Evolutionary conservation across 805 yeast genomes (phyloP).

Genomic region (Starmerella stellata): DNA sequence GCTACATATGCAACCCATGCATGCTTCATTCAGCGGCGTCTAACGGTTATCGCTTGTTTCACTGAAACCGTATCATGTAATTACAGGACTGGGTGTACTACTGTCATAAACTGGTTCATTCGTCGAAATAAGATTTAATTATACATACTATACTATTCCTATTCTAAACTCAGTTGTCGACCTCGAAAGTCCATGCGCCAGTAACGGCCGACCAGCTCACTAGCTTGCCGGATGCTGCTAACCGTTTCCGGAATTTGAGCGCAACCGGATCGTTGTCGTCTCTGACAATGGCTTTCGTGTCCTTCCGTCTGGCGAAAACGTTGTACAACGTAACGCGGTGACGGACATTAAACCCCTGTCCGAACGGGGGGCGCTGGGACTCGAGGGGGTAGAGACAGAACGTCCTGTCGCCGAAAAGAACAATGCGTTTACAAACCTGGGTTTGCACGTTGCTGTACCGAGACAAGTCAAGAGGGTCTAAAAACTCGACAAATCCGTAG

Average conservation of each 20-base stretch:
- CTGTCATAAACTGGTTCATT: no score
- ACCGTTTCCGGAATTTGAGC: constrained; percentile 45
- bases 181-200: constrained; percentile 28
- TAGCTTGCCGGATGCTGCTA: constrained; percentile 47
- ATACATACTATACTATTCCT: no score
- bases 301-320: constrained; percentile 63
- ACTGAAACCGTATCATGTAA: no score
- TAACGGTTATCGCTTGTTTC: no score
- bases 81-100: no score
- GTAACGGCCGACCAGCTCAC: constrained; percentile 57
- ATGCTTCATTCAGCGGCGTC: no score
- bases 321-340: constrained; percentile 56
- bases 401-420: constrained; percentile 40
- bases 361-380: constrained; percentile 40
- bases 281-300: constrained; percentile 51
- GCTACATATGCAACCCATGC: no score
- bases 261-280: constrained; percentile 63
- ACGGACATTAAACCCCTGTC: constrained; percentile 70
- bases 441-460: constrained; percentile 37
- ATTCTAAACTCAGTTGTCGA: no score
- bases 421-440: constrained; percentile 45
- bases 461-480: constrained; percentile 69
- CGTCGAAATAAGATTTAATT: no score
- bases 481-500: constrained; percentile 60
- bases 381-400: constrained; percentile 61